Evolutionary conservation across 805 yeast genomes (phyloP).

Genomic region (Diddensiella transvaalensis): DNA sequence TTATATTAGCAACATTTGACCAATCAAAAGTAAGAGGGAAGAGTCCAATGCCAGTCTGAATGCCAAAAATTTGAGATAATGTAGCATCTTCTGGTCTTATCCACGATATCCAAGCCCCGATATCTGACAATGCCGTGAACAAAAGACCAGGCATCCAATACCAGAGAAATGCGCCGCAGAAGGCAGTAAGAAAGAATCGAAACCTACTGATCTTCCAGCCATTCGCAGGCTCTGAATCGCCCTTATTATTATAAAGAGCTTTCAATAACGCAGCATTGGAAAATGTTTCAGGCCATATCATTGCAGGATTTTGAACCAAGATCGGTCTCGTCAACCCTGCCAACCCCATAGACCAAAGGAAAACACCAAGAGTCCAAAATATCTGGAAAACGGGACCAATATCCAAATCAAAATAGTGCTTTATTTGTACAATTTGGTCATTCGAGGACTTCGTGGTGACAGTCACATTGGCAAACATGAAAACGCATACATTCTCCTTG

Average conservation of each 20-base stretch:
- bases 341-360: slow-evolving; percentile 38
- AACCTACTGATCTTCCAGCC: slow-evolving; percentile 61
- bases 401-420: slow-evolving; percentile 11
- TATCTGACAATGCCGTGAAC: slow-evolving; percentile 53
- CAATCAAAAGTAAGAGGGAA: slow-evolving; percentile 47
- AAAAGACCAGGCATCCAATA: slow-evolving; percentile 61
- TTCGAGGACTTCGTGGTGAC: slow-evolving; percentile 39
- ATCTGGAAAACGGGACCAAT: slow-evolving; percentile 38
- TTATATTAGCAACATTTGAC: slow-evolving; percentile 38
- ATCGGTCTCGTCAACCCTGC: slow-evolving; percentile 53
- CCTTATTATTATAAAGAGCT: slow-evolving; percentile 37
- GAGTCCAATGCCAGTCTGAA: slow-evolving; percentile 43
- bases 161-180: slow-evolving; percentile 42
- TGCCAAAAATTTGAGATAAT: slow-evolving; percentile 50
- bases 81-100: slow-evolving; percentile 48
- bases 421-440: slow-evolving; percentile 13
- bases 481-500: slow-evolving; percentile 60
- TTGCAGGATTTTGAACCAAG: slow-evolving; percentile 38
- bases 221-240: slow-evolving; percentile 6
- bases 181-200: slow-evolving; percentile 39
- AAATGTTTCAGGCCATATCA: slow-evolving; percentile 51
- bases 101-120: slow-evolving; percentile 58
- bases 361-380: slow-evolving; percentile 43
- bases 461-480: slow-evolving; percentile 35
- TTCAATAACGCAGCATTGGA: slow-evolving; percentile 44